Evolutionary conservation across 345 rosid species (phyloP), one percentile per base, ranked within the genome.

Genomic region (Salix suchowensis): DNA sequence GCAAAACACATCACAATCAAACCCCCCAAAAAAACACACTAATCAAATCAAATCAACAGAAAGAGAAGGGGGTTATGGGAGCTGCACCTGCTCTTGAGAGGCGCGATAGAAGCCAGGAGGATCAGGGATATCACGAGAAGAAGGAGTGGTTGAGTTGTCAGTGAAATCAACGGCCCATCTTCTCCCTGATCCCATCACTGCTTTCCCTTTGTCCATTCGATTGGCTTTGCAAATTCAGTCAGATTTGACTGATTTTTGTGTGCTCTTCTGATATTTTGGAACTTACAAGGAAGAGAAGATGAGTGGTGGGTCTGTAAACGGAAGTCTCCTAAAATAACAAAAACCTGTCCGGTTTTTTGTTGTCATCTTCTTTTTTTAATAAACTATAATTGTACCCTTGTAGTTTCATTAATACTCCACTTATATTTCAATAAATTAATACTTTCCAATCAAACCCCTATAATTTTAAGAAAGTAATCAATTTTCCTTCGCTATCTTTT

Each of bases 111-210:
- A 96, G 30, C 99, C 99, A 28, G 89, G 97, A 44, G 99, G 99
- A 78, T 96, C 97, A 64, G 90, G 91, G 81, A 94, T 78, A 58
- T 96, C 99, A 37, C 98, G 99, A 28, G 97, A 85, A 78, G 94
- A 85, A 61, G 89, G 92, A 76, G 89, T 80, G n/a, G 87, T 75
- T 1, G 97, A 96, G 79, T 90, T 88, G 78, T 94, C 99, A 36
- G 94, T 86, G 91, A 96, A 96, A 71, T 96, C 98, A 9, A 96
- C 89, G 66, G 97, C 97, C 99, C 99, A 96, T 85, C 99, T 88
- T 42, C 99, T 85, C 44, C 99, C 99, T 28, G 91, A 73, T 6
- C 98, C 97, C 94, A 96, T 87, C 75, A 94, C 97, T 79, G 87
- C 97, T 88, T 96, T 96, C 2, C 99, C 99, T 78, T 94, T 96